A percentile compares a stretch with the other conserved stretches of the same genome.
Evolutionary conservation across 2,329 filamentous ascomycete species (phyloP).

Genomic region (Zopfia rhizophila): DNA sequence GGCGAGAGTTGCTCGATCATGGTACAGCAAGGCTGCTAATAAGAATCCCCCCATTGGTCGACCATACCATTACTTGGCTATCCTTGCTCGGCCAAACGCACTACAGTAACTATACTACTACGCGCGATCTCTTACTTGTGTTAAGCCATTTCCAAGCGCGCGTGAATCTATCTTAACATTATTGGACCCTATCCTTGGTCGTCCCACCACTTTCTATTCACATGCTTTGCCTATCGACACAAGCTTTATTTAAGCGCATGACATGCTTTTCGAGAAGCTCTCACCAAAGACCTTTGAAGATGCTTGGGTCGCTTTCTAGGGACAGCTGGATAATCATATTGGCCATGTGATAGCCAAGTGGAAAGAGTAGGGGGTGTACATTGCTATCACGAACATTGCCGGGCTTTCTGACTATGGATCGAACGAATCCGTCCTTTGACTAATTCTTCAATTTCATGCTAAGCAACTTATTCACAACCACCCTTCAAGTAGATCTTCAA

Average conservation of each 20-base stretch:
- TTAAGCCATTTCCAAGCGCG: slow-evolving; percentile 73
- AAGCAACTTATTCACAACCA: slow-evolving; percentile 8
- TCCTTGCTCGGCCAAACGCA: slow-evolving; percentile 75
- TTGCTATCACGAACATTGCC: slow-evolving; percentile 67
- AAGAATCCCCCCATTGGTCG: slow-evolving; percentile 78
- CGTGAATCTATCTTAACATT: slow-evolving; percentile 76
- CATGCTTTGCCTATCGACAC: slow-evolving; percentile 63
- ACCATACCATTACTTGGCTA: slow-evolving; percentile 88
- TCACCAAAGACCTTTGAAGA: slow-evolving; percentile 59
- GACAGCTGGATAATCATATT: slow-evolving; percentile 68
- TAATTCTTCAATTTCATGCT: slow-evolving; percentile 28
- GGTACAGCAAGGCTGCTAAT: slow-evolving; percentile 87
- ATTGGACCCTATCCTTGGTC: slow-evolving; percentile 64
- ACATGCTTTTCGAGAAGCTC: slow-evolving; percentile 68
- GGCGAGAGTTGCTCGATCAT: slow-evolving; percentile 81
- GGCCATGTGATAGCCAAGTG: slow-evolving; percentile 61
- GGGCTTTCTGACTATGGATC: slow-evolving; percentile 65
- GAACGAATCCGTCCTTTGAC: slow-evolving; percentile 53
- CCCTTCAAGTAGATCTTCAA: slow-evolving; percentile 20
- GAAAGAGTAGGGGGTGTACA: slow-evolving; percentile 68
- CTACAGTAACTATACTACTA: slow-evolving; percentile 80
- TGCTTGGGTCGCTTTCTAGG: slow-evolving; percentile 62
- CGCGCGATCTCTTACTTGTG: slow-evolving; percentile 74
- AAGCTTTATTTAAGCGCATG: slow-evolving; percentile 72
- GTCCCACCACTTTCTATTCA: slow-evolving; percentile 38